A percentile compares a stretch with the other conserved stretches of the same genome.
phyloP scores from a whole-genome alignment of 768 basidiomycete genomes.

The Naganishia vishniacii region DNA sequence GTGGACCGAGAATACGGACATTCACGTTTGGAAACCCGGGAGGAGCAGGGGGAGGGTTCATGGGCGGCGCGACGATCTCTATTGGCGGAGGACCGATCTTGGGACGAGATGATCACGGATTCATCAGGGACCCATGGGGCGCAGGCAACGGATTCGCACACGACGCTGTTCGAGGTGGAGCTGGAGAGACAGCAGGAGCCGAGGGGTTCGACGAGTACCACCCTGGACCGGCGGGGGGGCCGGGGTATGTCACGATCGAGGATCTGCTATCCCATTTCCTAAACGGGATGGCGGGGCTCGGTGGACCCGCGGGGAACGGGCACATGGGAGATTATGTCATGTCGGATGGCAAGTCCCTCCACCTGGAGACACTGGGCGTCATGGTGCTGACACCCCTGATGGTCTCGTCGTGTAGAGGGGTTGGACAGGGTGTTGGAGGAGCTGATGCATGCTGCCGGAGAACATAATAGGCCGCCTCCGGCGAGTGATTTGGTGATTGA shows the following conservation, averaged over 20 bases:
- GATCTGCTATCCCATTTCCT: constrained; percentile 1
- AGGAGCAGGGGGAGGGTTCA: constrained; percentile 35
- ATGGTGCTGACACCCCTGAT: constrained; percentile 16
- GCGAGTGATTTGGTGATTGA: constrained; percentile 73
- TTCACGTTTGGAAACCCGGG: constrained; percentile 39
- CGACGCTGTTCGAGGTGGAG: constrained; percentile 1
- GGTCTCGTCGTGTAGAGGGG: constrained; percentile 61
- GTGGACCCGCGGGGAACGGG: constrained; percentile 46
- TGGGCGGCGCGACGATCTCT: constrained; percentile 30
- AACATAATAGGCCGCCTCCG: constrained; percentile 63
- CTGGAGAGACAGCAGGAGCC: background rate
- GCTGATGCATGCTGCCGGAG: constrained; percentile 53
- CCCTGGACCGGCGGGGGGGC: background rate
- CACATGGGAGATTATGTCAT: constrained; percentile 87
- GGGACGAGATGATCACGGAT: constrained; percentile 24
- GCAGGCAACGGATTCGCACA: background rate
- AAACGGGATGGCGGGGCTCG: constrained; percentile 19
- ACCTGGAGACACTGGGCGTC: background rate
- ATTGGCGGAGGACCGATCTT: constrained; percentile 10
- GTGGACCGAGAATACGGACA: constrained; percentile 24
- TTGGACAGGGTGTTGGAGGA: constrained; percentile 83
- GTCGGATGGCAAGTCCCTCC: constrained; percentile 61
- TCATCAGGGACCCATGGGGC: constrained; percentile 28
- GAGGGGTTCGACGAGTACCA: constrained; percentile 8
- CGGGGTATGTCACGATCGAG: constrained; percentile 6